phyloP scores from a whole-genome alignment of 192 early-diverging fungal species.

The Gigaspora rosea region DNA sequence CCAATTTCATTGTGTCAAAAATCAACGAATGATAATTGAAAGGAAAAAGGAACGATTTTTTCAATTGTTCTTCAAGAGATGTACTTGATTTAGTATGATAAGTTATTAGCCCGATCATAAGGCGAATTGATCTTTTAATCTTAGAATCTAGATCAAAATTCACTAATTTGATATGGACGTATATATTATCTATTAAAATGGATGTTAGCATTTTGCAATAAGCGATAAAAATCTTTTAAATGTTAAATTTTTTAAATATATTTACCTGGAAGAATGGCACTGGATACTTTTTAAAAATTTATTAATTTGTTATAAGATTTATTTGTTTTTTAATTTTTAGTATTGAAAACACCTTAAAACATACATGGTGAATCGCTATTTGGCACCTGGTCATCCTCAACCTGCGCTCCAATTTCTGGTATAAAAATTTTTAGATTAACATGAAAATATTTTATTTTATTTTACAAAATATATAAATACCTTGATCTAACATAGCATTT shows the following conservation, averaged over 20 bases:
- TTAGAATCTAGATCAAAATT: slow-evolving; percentile 3
- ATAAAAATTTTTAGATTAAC: background rate
- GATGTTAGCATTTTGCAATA: background rate
- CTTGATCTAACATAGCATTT: background rate
- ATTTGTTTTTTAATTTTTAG: background rate
- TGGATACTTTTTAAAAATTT: background rate
- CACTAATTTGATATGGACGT: background rate
- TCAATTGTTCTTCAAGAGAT: background rate
- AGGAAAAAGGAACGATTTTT: slow-evolving; percentile 16
- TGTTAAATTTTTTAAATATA: background rate
- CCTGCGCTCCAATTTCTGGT: background rate
- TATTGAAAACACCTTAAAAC: background rate
- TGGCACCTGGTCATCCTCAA: background rate
- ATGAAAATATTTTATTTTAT: background rate
- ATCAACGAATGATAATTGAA: slow-evolving; percentile 29
- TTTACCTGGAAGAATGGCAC: slow-evolving; percentile 16
- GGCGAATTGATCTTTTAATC: slow-evolving; percentile 6
- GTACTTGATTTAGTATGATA: slow-evolving; percentile 20
- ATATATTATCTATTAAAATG: slow-evolving; percentile 16
- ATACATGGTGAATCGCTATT: background rate
- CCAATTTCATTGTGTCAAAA: slow-evolving; percentile 26
- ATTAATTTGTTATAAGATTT: background rate
- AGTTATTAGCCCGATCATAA: background rate
- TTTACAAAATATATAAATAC: background rate
- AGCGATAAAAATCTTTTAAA: background rate